Evolutionary conservation across 306 rosid genomes (phyloP).

Genomic region (Quercus mongolica): DNA sequence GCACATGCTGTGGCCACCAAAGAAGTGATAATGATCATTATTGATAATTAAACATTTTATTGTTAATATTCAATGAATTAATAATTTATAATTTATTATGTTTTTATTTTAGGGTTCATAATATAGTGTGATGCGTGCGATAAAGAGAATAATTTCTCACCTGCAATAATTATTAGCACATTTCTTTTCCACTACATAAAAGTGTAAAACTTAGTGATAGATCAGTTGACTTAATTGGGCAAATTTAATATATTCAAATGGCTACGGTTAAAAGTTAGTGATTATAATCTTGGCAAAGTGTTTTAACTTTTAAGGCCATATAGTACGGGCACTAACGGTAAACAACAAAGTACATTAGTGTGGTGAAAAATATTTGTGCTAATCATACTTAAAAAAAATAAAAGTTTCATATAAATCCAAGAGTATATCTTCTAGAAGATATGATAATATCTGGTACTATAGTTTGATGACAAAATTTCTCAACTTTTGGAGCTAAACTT

Average conservation of each 20-base stretch:
- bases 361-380: too few relatives aligned
- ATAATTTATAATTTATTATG: background rate
- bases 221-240: background rate
- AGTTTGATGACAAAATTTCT: too few relatives aligned
- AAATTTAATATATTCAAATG: background rate
- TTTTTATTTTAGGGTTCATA: background rate
- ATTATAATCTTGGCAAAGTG: too few relatives aligned
- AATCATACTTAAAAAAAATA: too few relatives aligned
- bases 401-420: too few relatives aligned
- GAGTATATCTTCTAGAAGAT: too few relatives aligned
- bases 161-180: background rate
- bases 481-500: too few relatives aligned
- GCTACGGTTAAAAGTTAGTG: too few relatives aligned
- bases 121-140: background rate
- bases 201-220: background rate
- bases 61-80: background rate
- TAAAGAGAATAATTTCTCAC: background rate
- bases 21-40: background rate
- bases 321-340: too few relatives aligned
- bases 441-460: too few relatives aligned
- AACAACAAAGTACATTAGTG: too few relatives aligned
- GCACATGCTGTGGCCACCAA: background rate
- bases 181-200: background rate
- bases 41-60: background rate
- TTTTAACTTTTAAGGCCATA: too few relatives aligned